phyloP scores from a whole-genome alignment of 2,329 filamentous ascomycete species.

The Epichloe sylvatica region DNA sequence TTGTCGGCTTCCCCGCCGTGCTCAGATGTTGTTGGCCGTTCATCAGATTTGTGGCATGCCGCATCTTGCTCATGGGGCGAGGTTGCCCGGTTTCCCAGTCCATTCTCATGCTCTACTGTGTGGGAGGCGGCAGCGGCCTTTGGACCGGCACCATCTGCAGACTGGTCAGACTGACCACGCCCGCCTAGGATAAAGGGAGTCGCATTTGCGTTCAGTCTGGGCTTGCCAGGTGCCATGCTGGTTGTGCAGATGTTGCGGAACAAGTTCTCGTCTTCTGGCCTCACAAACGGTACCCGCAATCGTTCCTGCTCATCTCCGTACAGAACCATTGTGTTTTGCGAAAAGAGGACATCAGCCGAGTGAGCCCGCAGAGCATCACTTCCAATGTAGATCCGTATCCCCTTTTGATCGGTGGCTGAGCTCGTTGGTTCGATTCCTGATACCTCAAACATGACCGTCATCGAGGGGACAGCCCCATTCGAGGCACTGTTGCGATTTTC shows the following conservation, averaged over 20 bases:
- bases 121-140: background rate
- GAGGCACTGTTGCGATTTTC: slow-evolving; percentile 60
- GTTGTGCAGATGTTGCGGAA: slow-evolving; percentile 67
- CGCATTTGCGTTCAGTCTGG: slow-evolving; percentile 42
- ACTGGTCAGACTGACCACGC: slow-evolving; percentile 16
- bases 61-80: slow-evolving; percentile 25
- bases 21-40: slow-evolving; percentile 27
- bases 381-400: slow-evolving; percentile 76
- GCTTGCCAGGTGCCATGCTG: slow-evolving; percentile 38
- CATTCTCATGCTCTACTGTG: slow-evolving; percentile 12
- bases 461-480: slow-evolving; percentile 56
- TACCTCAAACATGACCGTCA: slow-evolving; percentile 68
- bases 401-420: slow-evolving; percentile 30
- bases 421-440: slow-evolving; percentile 37
- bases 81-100: slow-evolving; percentile 14
- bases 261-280: slow-evolving; percentile 70
- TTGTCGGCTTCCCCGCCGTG: slow-evolving; percentile 31
- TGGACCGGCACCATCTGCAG: slow-evolving; percentile 6
- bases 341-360: slow-evolving; percentile 83
- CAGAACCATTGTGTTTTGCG: slow-evolving; percentile 75
- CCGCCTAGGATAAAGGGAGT: slow-evolving; percentile 27
- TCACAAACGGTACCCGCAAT: slow-evolving; percentile 78
- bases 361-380: slow-evolving; percentile 77
- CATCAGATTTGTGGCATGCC: slow-evolving; percentile 20
- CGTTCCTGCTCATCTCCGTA: slow-evolving; percentile 80